Percentiles rank a stretch among this genome's conserved stretches.
These are phyloP conservation scores for Mycena epipterygia DNA, from an alignment of 768 basidiomycete genomes.

Conservation along the genomic window DNA sequence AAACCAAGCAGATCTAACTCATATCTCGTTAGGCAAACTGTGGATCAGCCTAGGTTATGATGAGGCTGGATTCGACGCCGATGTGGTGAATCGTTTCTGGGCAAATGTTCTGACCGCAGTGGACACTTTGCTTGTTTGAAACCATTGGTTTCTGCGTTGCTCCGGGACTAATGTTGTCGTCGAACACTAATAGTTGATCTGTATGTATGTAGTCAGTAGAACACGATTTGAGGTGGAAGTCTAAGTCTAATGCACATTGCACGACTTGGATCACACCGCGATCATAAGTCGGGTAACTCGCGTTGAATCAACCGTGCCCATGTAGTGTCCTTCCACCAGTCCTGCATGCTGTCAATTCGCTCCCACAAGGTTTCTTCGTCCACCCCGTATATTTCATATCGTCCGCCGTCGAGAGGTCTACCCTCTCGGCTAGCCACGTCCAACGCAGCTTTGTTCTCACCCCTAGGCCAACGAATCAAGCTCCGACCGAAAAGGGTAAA, in stretches of 20 bases:
- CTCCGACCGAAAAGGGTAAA: slow-evolving; percentile 13
- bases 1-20: slow-evolving; percentile 2
- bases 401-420: slow-evolving; percentile 71
- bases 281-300: slow-evolving; percentile 83
- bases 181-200: not conserved
- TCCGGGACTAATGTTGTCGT: not conserved
- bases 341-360: slow-evolving; percentile 83
- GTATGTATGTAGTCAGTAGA: not conserved
- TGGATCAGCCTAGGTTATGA: slow-evolving; percentile 90
- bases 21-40: slow-evolving; percentile 54
- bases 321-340: slow-evolving; percentile 95
- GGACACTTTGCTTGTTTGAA: slow-evolving; percentile 66
- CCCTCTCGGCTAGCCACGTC: slow-evolving; percentile 87
- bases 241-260: not conserved
- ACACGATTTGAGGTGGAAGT: not conserved
- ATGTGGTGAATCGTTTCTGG: slow-evolving; percentile 78
- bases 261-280: not conserved
- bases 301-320: slow-evolving; percentile 87
- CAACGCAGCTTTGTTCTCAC: slow-evolving; percentile 85
- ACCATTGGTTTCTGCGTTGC: too few relatives aligned
- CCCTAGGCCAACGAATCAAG: slow-evolving; percentile 57
- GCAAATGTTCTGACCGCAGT: slow-evolving; percentile 65
- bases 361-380: slow-evolving; percentile 91
- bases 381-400: slow-evolving; percentile 89
- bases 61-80: slow-evolving; percentile 75